Percentiles rank a stretch among this genome's conserved stretches.
Conservation (phyloP, 108 stramenopile species). For the Licmophora abbreviata region DNA sequence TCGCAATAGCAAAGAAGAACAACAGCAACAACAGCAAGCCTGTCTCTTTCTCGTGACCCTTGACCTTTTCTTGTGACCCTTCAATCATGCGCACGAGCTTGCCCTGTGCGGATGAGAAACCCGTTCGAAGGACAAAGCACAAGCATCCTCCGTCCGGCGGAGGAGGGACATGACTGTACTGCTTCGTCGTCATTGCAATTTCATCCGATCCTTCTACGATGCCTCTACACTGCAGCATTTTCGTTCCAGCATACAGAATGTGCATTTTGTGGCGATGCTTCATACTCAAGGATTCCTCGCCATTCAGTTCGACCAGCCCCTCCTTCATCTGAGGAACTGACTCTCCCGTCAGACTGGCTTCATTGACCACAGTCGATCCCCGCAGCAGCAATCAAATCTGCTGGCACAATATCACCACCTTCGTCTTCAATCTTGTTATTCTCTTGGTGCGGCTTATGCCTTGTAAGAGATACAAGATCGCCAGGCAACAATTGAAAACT, state of each 20-base stretch:
- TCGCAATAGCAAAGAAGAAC: slow-evolving; percentile 89
- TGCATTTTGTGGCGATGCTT: slow-evolving; percentile 86
- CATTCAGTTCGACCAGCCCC: slow-evolving; percentile 57
- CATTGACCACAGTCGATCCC: slow-evolving; percentile 91
- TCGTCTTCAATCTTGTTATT: slow-evolving; percentile 47
- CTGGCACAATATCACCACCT: slow-evolving; percentile 86
- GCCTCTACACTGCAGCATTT: slow-evolving; percentile 85
- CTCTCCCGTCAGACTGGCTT: slow-evolving; percentile 92
- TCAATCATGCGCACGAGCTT: slow-evolving; percentile 98
- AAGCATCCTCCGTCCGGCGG: slow-evolving; percentile 90
- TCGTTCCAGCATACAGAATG: slow-evolving; percentile 92
- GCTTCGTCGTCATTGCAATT: slow-evolving; percentile 12
- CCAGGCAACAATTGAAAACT: slow-evolving; percentile 85
- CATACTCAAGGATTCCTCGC: slow-evolving; percentile 60
- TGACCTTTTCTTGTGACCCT: slow-evolving; percentile 93
- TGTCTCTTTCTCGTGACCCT: slow-evolving; percentile 89
- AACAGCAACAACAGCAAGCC: slow-evolving; percentile 83
- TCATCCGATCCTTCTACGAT: slow-evolving; percentile 29
- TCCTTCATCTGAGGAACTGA: slow-evolving; percentile 98
- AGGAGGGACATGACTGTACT: slow-evolving; percentile 37
- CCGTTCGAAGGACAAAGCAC: slow-evolving; percentile 91
- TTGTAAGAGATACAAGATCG: slow-evolving; percentile 86
- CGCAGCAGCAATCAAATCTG: slow-evolving; percentile 86
- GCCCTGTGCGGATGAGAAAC: slow-evolving; percentile 95
- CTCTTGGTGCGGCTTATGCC: slow-evolving; percentile 38